These are phyloP conservation scores for Hypoxylon trugodes DNA, from an alignment of 495 filamentous ascomycete genomes.

Conservation along the genomic window DNA sequence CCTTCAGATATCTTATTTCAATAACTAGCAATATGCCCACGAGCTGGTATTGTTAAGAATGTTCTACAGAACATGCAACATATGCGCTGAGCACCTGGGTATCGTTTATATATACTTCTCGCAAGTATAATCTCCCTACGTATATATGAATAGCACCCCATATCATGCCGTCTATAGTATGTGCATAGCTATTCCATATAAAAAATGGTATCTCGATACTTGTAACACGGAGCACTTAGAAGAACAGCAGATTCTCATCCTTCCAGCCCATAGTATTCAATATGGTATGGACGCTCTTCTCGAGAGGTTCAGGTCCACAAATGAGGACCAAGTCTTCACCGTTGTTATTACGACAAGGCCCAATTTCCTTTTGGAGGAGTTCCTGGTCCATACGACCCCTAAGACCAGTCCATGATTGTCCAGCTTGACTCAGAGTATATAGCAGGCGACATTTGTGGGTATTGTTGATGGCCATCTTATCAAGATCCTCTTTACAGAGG, in stretches of 20 bases:
- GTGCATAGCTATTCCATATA: not conserved
- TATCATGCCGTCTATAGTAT: too few species aligned
- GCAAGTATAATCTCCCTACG: too few species aligned
- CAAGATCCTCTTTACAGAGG: slow-evolving; percentile 79
- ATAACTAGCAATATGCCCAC: too few species aligned
- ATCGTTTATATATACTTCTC: too few species aligned
- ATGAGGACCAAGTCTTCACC: slow-evolving; percentile 73
- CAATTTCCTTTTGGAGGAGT: slow-evolving; percentile 70
- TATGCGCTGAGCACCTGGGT: too few species aligned
- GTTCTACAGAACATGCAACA: too few species aligned
- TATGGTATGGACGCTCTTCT: slow-evolving; percentile 69
- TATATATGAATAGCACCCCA: too few species aligned
- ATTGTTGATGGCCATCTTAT: slow-evolving; percentile 63
- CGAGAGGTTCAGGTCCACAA: slow-evolving; percentile 84
- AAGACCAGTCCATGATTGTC: slow-evolving; percentile 72
- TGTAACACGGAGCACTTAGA: slow-evolving; percentile 54
- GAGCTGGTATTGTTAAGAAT: too few species aligned
- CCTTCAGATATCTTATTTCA: too few species aligned
- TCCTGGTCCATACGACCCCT: slow-evolving; percentile 72
- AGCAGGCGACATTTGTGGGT: slow-evolving; percentile 69
- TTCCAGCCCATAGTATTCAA: slow-evolving; percentile 77
- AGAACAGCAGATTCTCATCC: slow-evolving; percentile 85
- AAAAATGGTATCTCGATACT: not conserved
- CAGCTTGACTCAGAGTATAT: slow-evolving; percentile 75
- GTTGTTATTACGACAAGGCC: slow-evolving; percentile 42